These are phyloP conservation scores for Elsinoe batatas DNA, from an alignment of 2,329 filamentous ascomycete genomes.

Conservation along the genomic window DNA sequence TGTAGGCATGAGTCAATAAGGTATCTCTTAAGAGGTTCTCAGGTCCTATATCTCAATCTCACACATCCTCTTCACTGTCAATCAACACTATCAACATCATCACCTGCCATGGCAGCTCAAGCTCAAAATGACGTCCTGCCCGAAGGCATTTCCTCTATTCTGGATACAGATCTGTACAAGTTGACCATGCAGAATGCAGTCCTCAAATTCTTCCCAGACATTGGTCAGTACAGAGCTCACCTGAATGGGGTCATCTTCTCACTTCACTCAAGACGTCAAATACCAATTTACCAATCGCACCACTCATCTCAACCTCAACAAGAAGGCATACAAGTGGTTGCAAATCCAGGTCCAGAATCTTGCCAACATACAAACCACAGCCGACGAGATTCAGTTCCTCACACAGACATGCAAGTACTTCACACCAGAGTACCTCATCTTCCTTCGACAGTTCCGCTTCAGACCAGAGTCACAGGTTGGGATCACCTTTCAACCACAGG, in stretches of 20 bases:
- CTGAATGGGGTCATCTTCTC: neutral
- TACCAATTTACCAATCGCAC: constrained; percentile 96
- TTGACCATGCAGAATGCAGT: constrained; percentile 98
- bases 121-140: constrained; percentile 22
- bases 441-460: constrained; percentile 71
- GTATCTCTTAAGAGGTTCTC: neutral
- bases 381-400: constrained; percentile 73
- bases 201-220: constrained; percentile 77
- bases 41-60: neutral
- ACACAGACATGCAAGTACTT: constrained; percentile 73
- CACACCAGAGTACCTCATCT: constrained; percentile 64
- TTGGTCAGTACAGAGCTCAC: constrained; percentile 25
- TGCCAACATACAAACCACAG: constrained; percentile 66
- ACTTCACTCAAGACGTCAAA: constrained; percentile 51
- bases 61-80: neutral
- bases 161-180: constrained; percentile 71
- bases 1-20: constrained; percentile 3
- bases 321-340: constrained; percentile 77
- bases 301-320: constrained; percentile 80
- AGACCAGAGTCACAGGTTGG: constrained; percentile 71
- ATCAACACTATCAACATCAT: neutral
- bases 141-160: constrained; percentile 34
- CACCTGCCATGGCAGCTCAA: constrained; percentile 12
- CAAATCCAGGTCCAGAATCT: constrained; percentile 75
- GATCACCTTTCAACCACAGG: constrained; percentile 50